These are phyloP conservation scores for Botrytis fabae DNA, from an alignment of 2,329 filamentous ascomycete genomes.

Conservation along the genomic window DNA sequence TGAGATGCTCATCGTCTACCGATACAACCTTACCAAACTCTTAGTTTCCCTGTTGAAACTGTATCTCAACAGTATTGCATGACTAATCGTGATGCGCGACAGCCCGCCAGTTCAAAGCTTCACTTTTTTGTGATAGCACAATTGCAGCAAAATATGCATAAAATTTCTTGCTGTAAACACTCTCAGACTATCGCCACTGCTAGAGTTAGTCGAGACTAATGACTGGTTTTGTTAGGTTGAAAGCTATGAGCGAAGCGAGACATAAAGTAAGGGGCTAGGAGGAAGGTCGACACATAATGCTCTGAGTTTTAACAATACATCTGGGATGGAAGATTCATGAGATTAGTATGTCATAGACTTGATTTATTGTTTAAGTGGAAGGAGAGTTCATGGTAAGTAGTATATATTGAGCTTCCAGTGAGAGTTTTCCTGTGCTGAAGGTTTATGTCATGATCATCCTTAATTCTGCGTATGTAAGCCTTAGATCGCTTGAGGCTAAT, in stretches of 20 bases:
- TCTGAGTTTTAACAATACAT: not conserved
- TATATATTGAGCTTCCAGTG: not conserved
- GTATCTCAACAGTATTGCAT: not conserved
- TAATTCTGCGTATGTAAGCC: not conserved
- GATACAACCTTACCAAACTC: not conserved
- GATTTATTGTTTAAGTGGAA: not conserved
- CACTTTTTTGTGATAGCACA: not conserved
- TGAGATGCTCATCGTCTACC: not conserved
- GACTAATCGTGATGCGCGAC: not conserved
- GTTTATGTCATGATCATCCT: not conserved
- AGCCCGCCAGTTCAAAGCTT: not conserved
- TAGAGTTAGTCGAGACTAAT: not conserved
- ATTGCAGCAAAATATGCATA: not conserved
- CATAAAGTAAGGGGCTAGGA: not conserved
- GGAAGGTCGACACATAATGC: not conserved
- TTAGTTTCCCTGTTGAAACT: not conserved
- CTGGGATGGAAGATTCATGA: rapidly evolving
- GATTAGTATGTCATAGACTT: too few species aligned
- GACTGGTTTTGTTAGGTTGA: not conserved
- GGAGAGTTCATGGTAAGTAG: not conserved
- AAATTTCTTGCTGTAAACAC: not conserved
- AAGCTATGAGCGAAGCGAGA: not conserved
- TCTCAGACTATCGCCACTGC: not conserved
- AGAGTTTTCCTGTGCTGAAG: not conserved
- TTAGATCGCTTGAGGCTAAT: not conserved